Conservation (phyloP, 176 grass and related monocot genomes). For the Cenchrus purpureus region DNA sequence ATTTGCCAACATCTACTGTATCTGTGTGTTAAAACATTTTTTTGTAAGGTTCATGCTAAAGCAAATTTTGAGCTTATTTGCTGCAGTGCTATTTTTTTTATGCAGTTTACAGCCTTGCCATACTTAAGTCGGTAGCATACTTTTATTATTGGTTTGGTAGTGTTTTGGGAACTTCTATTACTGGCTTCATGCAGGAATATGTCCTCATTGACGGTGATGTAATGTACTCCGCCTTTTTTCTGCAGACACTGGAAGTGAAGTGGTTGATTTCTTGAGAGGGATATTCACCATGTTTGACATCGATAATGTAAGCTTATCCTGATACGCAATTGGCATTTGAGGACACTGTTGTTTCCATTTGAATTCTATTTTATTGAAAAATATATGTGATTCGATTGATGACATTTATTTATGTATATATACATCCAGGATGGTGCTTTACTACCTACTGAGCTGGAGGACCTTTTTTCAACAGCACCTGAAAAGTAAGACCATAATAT, state of each 20-base stretch:
- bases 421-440: constrained; percentile 78
- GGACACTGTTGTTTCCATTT: constrained; percentile 16
- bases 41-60: background rate
- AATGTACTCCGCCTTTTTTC: constrained; percentile 28
- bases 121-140: background rate
- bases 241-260: constrained; percentile 85
- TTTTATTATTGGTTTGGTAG: background rate
- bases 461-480: constrained; percentile 92
- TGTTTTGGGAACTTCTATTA: background rate
- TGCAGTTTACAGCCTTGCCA: background rate
- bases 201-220: background rate
- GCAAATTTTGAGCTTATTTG: background rate
- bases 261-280: constrained; percentile 75
- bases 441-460: constrained; percentile 84
- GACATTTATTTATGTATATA: constrained; percentile 17
- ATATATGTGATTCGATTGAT: background rate
- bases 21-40: background rate
- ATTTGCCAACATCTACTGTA: background rate
- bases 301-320: constrained; percentile 68
- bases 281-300: constrained; percentile 90
- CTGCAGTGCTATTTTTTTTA: background rate
- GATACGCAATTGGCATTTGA: background rate
- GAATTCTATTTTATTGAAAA: constrained; percentile 5
- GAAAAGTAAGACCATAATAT: constrained; percentile 66
- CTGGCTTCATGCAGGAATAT: background rate